These are phyloP conservation scores for Xylaria sp. DNA, from an alignment of 2,329 filamentous ascomycete species.

Conservation along the genomic window DNA sequence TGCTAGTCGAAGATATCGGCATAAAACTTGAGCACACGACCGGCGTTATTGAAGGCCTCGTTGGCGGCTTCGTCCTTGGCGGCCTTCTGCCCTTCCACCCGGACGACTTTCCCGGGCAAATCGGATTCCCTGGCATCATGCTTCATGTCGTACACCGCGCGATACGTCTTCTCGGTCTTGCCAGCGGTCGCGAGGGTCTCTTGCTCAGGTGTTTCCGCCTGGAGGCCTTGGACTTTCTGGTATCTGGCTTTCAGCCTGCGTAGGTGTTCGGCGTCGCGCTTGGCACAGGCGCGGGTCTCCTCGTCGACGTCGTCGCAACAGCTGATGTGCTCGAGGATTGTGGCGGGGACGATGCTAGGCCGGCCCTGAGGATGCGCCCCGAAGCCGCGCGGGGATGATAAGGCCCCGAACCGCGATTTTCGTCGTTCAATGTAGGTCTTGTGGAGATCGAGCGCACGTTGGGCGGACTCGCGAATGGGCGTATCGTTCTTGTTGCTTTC, in stretches of 20 bases:
- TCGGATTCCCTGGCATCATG: slow-evolving; percentile 40
- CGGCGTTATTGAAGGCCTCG: slow-evolving; percentile 54
- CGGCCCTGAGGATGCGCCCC: slow-evolving; percentile 16
- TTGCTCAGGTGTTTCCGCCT: slow-evolving; percentile 16
- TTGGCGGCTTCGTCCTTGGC: slow-evolving; percentile 48
- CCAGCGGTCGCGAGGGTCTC: slow-evolving; percentile 19
- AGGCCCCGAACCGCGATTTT: slow-evolving; percentile 41
- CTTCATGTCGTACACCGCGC: slow-evolving; percentile 50
- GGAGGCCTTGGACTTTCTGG: slow-evolving; percentile 33
- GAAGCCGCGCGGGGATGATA: slow-evolving; percentile 36
- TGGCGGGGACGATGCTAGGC: slow-evolving; percentile 44
- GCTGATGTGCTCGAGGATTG: slow-evolving; percentile 43
- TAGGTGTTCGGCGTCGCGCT: slow-evolving; percentile 44
- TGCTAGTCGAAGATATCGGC: slow-evolving; percentile 52
- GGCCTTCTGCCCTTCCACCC: slow-evolving; percentile 46
- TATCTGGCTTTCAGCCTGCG: slow-evolving; percentile 37
- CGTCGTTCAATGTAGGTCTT: slow-evolving; percentile 38
- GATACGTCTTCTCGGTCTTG: slow-evolving; percentile 39
- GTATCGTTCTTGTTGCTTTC: slow-evolving; percentile 44
- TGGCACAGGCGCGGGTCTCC: slow-evolving; percentile 41
- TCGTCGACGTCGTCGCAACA: slow-evolving; percentile 44
- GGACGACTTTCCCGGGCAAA: slow-evolving; percentile 48
- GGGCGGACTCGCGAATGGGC: slow-evolving; percentile 41
- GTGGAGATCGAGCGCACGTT: slow-evolving; percentile 39
- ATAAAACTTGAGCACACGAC: slow-evolving; percentile 54